A percentile compares a stretch with the other conserved stretches of the same genome.
phyloP scores from a whole-genome alignment of 805 yeast species.

The Grigorovia jiainica region DNA sequence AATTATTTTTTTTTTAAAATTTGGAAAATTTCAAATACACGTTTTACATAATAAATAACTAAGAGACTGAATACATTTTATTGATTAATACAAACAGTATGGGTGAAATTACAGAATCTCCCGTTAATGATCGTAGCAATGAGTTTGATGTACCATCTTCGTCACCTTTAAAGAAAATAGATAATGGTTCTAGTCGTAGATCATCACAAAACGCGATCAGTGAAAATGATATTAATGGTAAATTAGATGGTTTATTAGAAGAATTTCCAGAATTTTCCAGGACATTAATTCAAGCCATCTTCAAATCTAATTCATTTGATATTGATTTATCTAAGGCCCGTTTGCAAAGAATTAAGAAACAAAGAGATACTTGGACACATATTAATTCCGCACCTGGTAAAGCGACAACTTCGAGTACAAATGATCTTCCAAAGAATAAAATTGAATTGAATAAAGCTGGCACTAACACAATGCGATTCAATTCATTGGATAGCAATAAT shows the following conservation, averaged over 20 bases:
- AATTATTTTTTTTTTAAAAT: too few species aligned
- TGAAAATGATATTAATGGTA: conserved; percentile 8
- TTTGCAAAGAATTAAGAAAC: conserved; percentile 22
- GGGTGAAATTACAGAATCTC: too few species aligned
- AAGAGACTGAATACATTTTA: too few species aligned
- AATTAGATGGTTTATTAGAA: conserved; percentile 9
- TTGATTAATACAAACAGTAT: too few species aligned
- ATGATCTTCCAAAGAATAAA: not conserved
- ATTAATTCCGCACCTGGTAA: not conserved
- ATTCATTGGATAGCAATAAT: not conserved
- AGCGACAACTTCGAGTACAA: not conserved
- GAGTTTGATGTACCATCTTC: conserved; percentile 15
- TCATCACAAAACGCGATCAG: conserved; percentile 5
- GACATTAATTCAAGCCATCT: conserved; percentile 31
- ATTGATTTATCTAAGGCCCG: conserved; percentile 28
- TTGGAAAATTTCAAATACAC: too few species aligned
- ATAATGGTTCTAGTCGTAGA: not conserved
- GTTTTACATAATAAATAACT: too few species aligned
- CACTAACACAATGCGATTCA: not conserved
- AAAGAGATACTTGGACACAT: conserved; percentile 19
- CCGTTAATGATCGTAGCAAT: not conserved
- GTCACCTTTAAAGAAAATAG: conserved; percentile 17
- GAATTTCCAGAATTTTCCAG: conserved; percentile 29
- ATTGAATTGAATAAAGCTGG: not conserved
- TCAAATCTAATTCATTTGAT: conserved; percentile 31